These are phyloP conservation scores for Colletotrichum spinosum DNA, from an alignment of 2,329 filamentous ascomycete species.

Conservation along the genomic window DNA sequence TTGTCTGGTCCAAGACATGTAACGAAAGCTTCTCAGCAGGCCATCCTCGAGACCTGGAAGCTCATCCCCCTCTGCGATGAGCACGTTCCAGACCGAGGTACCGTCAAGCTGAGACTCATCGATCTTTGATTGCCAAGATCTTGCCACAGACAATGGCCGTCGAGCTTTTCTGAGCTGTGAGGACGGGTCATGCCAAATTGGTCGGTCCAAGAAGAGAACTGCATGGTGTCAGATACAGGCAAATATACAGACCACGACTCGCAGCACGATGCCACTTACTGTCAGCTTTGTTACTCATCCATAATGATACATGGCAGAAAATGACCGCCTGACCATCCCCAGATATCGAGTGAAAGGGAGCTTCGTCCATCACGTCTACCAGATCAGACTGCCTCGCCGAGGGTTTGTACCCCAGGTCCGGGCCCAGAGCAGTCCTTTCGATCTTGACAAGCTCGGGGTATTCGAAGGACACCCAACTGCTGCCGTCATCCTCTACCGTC, in stretches of 20 bases:
- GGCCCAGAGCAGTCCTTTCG: constrained; percentile 1
- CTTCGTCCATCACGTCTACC: constrained; percentile 39
- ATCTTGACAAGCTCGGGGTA: constrained; percentile 46
- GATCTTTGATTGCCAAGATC: constrained; percentile 33
- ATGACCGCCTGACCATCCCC: constrained; percentile 40
- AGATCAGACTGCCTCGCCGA: constrained; percentile 27
- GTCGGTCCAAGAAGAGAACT: constrained; percentile 48
- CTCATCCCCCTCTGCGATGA: constrained; percentile 34
- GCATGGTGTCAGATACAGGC: neutral
- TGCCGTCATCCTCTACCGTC: constrained; percentile 15
- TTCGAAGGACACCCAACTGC: constrained; percentile 41
- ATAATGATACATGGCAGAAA: constrained; percentile 50
- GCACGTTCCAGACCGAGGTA: constrained; percentile 34
- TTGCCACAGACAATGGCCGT: constrained; percentile 31
- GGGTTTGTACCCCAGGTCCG: constrained; percentile 12
- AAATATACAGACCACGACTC: too few relatives aligned
- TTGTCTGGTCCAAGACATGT: constrained; percentile 18
- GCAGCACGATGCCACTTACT: constrained; percentile 9
- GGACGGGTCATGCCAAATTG: constrained; percentile 39
- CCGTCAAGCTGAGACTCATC: constrained; percentile 35
- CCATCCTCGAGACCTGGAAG: constrained; percentile 32
- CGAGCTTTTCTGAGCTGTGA: constrained; percentile 39
- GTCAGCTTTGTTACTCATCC: constrained; percentile 43
- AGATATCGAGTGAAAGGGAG: constrained; percentile 38
- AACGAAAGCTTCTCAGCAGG: constrained; percentile 22